Base-by-base conservation (phyloP, 1,284 basidiomycete genomes). In the Moniliella sp. region DNA sequence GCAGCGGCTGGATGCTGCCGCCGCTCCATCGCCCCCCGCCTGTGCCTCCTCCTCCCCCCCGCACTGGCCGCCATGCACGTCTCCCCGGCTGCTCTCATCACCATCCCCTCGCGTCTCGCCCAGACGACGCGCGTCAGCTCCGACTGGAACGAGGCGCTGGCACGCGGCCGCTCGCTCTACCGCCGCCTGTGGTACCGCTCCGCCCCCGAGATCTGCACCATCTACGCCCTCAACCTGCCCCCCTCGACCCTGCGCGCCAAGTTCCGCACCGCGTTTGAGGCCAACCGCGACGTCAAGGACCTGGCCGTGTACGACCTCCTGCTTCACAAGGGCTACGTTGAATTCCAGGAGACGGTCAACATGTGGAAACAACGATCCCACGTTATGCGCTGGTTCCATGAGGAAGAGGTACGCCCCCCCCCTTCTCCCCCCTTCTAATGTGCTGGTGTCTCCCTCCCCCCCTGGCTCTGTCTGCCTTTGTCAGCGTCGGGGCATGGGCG, bases 281-380 rank as follows among this genome's bases (percentile, higher is more conserved):
- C 70, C 48, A 78, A 86, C 67, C 71, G 76, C 40, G 66, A 78
- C 51, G 73, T 93, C 31, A 73, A 75, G 32, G 83, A 97, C 65
- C 64, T 73, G 18, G 72, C 74, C 34, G 74, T 80, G 27, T 74
- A 93, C 58, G 83, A 99, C 61, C 66, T 93, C 31, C 68, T 94
- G 48, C 61, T 94, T 31, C 70, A 76, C 62, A 94, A 94, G 69
- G 72, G 72, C 40, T 67, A 75, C 43, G 75, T 75, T 64, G 84
- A 93, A 51, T 84, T 75, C 59, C 91, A 97, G 67, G 91, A 64
- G 68, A 77, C 78, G 29, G 70, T 91, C 69, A 93, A 93, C 60
- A 71, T 70, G 47, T 93, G 84, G 84, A 86, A 86, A 62, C 77
- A 80, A 66, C 61, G 65, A 45, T 63, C 54, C 12, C 60, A 61